Conservation (phyloP, 2,329 filamentous ascomycete genomes). For the Talaromyces rugulosus region DNA sequence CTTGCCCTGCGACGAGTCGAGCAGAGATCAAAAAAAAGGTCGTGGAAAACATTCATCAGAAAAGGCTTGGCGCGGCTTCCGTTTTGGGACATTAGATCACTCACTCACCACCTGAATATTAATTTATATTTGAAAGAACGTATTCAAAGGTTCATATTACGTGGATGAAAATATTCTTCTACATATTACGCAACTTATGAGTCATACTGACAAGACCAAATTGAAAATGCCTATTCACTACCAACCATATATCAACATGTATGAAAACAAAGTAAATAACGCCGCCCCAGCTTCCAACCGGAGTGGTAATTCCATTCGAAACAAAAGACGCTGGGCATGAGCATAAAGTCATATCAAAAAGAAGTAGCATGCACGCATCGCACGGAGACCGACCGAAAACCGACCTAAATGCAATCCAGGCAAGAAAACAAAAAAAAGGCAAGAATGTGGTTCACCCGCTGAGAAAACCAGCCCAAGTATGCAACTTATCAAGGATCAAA, state of each 20-base stretch:
- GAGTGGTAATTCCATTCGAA: background rate
- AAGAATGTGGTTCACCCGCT: background rate
- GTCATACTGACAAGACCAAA: background rate
- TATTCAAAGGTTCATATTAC: background rate
- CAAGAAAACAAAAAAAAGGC: background rate
- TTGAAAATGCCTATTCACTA: background rate
- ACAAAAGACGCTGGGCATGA: background rate
- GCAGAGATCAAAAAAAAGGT: background rate
- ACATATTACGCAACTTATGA: background rate
- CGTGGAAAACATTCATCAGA: background rate
- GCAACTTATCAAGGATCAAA: background rate
- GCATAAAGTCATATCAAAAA: background rate
- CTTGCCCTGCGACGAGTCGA: background rate
- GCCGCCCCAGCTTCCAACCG: background rate
- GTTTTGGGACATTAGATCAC: background rate
- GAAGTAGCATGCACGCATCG: background rate
- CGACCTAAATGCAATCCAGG: background rate
- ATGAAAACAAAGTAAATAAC: background rate
- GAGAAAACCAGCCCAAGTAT: background rate
- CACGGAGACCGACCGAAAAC: background rate
- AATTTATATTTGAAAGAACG: background rate
- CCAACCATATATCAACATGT: background rate
- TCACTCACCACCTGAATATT: background rate
- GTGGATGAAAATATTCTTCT: background rate
- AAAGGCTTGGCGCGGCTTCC: slow-evolving; percentile 4